Conservation (phyloP, 208 protist genomes). For the Phytomonas francai region DNA sequence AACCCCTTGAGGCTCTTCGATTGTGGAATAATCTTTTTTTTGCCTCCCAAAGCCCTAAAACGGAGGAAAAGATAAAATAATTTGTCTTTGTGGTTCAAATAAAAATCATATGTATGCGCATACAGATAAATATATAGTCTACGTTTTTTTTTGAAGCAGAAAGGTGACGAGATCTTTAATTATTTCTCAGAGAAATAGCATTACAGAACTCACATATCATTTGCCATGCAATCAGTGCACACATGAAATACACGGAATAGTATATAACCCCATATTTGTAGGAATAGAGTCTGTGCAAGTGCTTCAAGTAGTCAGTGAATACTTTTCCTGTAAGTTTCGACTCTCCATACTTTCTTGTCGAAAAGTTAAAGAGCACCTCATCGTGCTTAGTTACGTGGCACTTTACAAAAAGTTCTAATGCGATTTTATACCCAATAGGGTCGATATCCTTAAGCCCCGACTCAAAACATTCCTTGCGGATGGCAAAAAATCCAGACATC, state of each 20-base stretch:
- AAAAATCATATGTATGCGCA: neutral
- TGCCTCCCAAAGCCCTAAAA: neutral
- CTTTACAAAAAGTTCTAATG: conserved; percentile 89
- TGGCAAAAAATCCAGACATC: conserved; percentile 91
- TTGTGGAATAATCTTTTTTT: neutral
- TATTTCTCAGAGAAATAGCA: neutral
- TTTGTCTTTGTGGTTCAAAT: neutral
- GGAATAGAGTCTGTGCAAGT: conserved; percentile 68
- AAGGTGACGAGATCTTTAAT: neutral
- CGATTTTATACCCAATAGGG: conserved; percentile 92
- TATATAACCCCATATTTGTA: conserved; percentile 41
- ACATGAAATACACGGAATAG: conserved; percentile 6
- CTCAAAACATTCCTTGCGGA: conserved; percentile 58
- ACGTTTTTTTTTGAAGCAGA: neutral
- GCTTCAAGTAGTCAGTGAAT: conserved; percentile 77
- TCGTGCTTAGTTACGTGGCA: conserved; percentile 49
- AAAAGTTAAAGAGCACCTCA: conserved; percentile 84
- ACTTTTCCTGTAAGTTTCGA: conserved; percentile 88
- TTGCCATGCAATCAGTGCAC: neutral
- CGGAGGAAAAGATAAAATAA: neutral
- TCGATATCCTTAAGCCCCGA: conserved; percentile 38
- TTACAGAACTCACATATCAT: too few relatives aligned
- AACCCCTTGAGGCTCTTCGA: neutral
- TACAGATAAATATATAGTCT: neutral
- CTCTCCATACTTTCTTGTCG: conserved; percentile 64